A percentile compares a stretch with the other conserved stretches of the same genome.
Conservation (phyloP, 345 rosid genomes). For the Brassica carinata region DNA sequence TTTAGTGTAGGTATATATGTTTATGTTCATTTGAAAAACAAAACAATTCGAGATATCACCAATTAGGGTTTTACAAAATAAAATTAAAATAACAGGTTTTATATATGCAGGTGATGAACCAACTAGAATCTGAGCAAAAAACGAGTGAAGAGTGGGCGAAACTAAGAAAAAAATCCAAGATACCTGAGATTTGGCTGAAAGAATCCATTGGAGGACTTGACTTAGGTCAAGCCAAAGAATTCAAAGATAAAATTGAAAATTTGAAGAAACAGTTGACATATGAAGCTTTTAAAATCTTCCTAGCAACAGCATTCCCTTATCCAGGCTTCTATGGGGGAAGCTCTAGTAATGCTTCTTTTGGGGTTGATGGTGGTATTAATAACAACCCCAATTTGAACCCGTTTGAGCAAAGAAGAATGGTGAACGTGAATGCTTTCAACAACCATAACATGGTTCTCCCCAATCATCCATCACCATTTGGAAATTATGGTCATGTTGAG, state of each 20-base stretch:
- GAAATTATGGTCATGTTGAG: neutral
- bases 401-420: slow-evolving; percentile 13
- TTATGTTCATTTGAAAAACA: neutral
- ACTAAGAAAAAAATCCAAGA: slow-evolving; percentile 30
- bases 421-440: neutral
- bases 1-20: neutral
- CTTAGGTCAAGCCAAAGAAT: slow-evolving; percentile 35
- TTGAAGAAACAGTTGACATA: slow-evolving; percentile 44
- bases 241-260: slow-evolving; percentile 42
- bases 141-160: slow-evolving; percentile 45
- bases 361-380: slow-evolving; percentile 6
- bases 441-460: neutral
- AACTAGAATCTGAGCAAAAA: slow-evolving; percentile 55
- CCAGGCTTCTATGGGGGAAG: slow-evolving; percentile 17
- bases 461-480: neutral
- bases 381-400: neutral
- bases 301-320: neutral
- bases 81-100: neutral
- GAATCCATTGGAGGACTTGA: slow-evolving; percentile 44
- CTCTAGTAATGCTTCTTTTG: slow-evolving; percentile 16
- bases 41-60: neutral
- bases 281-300: slow-evolving; percentile 34
- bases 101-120: neutral
- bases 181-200: slow-evolving; percentile 54
- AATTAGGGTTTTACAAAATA: neutral